phyloP scores from a whole-genome alignment of 2,329 filamentous ascomycete genomes.

The Cryphonectria naterciae region DNA sequence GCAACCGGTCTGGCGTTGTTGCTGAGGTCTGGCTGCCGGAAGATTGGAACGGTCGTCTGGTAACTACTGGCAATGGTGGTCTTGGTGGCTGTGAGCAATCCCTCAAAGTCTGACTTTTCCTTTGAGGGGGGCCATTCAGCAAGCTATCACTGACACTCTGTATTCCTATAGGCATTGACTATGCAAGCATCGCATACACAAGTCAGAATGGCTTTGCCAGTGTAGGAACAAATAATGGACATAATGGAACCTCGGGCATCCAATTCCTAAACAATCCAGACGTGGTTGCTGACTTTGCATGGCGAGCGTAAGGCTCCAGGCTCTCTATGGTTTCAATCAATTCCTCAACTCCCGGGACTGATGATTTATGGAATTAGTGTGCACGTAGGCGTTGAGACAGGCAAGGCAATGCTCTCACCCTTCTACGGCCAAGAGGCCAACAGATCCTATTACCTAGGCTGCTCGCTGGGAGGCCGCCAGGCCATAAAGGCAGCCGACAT shows the following conservation, averaged over 20 bases:
- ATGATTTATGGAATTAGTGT: conserved; percentile 31
- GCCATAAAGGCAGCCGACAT: conserved; percentile 57
- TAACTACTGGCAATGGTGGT: conserved; percentile 54
- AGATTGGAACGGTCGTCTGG: conserved; percentile 49
- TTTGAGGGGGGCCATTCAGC: no score
- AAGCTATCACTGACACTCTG: neutral
- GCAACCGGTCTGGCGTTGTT: conserved; percentile 46
- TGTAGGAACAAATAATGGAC: conserved; percentile 55
- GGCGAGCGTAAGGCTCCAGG: conserved; percentile 34
- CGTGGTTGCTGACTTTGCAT: conserved; percentile 42
- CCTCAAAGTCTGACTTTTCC: neutral
- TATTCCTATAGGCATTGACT: conserved; percentile 42
- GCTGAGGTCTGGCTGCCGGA: conserved; percentile 54
- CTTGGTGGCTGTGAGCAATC: conserved; percentile 46
- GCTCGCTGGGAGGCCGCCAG: conserved; percentile 63
- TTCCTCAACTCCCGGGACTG: neutral
- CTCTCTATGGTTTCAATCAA: no score
- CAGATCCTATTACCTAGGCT: conserved; percentile 61
- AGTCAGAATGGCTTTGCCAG: conserved; percentile 49
- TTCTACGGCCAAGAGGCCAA: conserved; percentile 49
- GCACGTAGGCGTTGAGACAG: conserved; percentile 52
- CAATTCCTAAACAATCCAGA: conserved; percentile 43
- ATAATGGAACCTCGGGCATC: conserved; percentile 47
- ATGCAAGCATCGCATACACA: conserved; percentile 51
- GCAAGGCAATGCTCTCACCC: conserved; percentile 50